Base-by-base conservation (phyloP, 371 early-diverging fungal genomes). In the Sanchytrium tribonematis region DNA sequence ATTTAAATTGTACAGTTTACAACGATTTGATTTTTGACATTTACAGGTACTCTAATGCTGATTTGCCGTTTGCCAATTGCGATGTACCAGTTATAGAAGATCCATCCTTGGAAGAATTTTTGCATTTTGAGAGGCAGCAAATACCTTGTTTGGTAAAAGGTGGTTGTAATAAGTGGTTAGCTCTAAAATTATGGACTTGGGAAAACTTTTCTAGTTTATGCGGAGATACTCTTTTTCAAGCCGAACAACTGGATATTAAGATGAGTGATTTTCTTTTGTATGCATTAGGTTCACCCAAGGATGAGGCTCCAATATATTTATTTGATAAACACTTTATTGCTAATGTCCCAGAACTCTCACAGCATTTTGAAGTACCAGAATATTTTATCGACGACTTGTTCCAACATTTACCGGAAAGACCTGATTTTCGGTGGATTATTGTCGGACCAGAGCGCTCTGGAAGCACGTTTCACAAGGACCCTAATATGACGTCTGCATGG, bases 401-500 rank as follows among this genome's bases (percentile, higher is more conserved):
- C 70, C 68, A 71, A 17, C 73, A 81, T 67, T 73, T 86, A 68
- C 76, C 74, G 28, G 68, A 73, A 27, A 70, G 85, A 12, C 86
- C 86, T 0, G 85, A 85, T 74, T 83, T 80, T 70, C 73, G 82
- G n/a, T 86, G 86, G 86, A 66, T 86, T 17, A 84, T 86, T 69
- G 74, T 84, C 1, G 85, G 86, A 0, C 86, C 86, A 32, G 75
- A 77, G 17, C 72, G 84, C 66, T 78, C 80, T 28, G 86, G 85
- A 22, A 78, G 78, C 48, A 82, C 83, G 1, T 84, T 83, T 70
- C 85, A 85, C 73, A 78, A 83, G 71, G 85, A 86, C 73, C 86
- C 85, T 0, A 85, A 85, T 74, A 77, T 80, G 1, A 86, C 85
- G 0, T 77, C 78, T 17, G 86, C 86, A 0, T 86, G 85, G 84